Base-by-base conservation (phyloP, 1,284 basidiomycete genomes). In the Porogramme epimiltina region DNA sequence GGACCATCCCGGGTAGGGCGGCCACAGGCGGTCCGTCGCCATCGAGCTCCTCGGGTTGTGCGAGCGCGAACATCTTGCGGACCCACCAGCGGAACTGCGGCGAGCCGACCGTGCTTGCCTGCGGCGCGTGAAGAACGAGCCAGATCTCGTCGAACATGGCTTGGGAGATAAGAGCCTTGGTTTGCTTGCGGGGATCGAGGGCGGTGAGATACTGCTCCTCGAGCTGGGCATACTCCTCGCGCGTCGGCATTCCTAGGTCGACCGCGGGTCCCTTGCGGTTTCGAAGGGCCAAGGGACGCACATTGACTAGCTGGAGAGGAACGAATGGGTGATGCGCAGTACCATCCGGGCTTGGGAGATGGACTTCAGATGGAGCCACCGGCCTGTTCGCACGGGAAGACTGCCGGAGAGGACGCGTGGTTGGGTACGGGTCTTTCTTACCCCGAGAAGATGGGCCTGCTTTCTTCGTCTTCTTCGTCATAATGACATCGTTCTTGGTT, bases 41-140 rank as follows among this genome's bases (percentile, higher is more conserved):
- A 2, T 38, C 42, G 31, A 42, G 38, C 15, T 40, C 37, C 26
- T 39, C 20, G 15, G 72, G 66, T 45, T 72, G 68, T 43, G 75
- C 77, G 5, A 89, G 62, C 43, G 70, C 71, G 65, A 91, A 90
- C 81, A 85, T 90, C 73, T 87, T 89, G 61, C 87, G 82, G 4
- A 84, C 88, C 89, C 89, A 91, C 69, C 84, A 89, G 42, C 87
- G 80, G 66, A 91, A 91, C 57, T 69, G 67, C 2, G 67, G 61
- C 4, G 65, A 62, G 22, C 56, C 56, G 33, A 67, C 45, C 13
- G 34, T 57, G 18, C 55, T 23, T 19, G 54, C 43, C 16, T 42
- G 37, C 19, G 65, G 65, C 28, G 56, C 47, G 47, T 79, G 75
- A 16, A 91, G 72, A 23, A 85, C 80, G 56, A 80, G 76, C 77